phyloP scores from a whole-genome alignment of 441 rosid genomes.

The Kokia cookei region DNA sequence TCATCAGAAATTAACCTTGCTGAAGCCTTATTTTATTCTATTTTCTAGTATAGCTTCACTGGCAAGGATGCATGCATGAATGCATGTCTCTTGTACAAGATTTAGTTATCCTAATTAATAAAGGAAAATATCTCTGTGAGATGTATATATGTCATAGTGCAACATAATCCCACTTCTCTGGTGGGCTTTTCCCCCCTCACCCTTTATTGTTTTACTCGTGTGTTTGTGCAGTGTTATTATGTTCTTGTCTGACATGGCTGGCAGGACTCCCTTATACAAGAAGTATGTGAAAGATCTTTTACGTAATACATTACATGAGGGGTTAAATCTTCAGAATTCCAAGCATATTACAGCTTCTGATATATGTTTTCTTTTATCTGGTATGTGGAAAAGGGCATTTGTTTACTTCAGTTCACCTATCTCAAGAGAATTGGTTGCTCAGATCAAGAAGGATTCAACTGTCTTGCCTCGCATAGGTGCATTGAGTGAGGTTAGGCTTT shows the following conservation, averaged over 20 bases:
- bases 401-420: conserved; percentile 96
- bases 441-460: conserved; percentile 72
- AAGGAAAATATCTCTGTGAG: neutral
- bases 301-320: neutral
- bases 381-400: conserved; percentile 62
- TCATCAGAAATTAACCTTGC: neutral
- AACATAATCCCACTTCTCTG: neutral
- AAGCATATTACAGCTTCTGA: conserved; percentile 14
- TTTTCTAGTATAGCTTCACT: neutral
- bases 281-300: conserved; percentile 50
- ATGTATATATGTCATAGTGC: neutral
- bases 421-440: conserved; percentile 72
- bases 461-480: conserved; percentile 87
- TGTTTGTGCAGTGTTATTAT: conserved; percentile 52
- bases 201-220: neutral
- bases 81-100: neutral
- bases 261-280: conserved; percentile 77
- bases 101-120: neutral
- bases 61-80: neutral
- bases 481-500: conserved; percentile 66
- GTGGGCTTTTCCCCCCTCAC: neutral
- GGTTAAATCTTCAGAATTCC: neutral
- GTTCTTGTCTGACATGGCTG: conserved; percentile 96
- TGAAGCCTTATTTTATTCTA: neutral
- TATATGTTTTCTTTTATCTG: conserved; percentile 10